These are phyloP conservation scores for Mycena capillaripes DNA, from an alignment of 768 basidiomycete species.

Conservation along the genomic window DNA sequence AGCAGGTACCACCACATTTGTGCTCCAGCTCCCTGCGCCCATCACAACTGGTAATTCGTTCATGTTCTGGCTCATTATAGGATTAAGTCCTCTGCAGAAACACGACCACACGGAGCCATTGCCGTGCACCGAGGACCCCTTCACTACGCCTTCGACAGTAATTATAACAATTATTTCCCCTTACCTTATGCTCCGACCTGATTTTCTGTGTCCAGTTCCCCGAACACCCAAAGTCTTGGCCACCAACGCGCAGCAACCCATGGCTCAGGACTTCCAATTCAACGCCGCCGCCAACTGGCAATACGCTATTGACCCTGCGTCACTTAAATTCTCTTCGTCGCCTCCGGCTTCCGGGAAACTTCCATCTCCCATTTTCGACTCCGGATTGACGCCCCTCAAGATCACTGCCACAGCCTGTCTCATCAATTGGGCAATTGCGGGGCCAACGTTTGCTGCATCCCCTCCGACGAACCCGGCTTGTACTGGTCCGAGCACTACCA, in stretches of 20 bases:
- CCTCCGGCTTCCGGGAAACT: slow-evolving; percentile 42
- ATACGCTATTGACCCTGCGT: slow-evolving; percentile 65
- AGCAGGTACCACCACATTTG: slow-evolving; percentile 49
- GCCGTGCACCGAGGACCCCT: slow-evolving; percentile 57
- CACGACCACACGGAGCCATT: slow-evolving; percentile 51
- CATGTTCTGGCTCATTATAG: background rate
- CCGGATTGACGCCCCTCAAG: slow-evolving; percentile 50
- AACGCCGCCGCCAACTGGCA: slow-evolving; percentile 64
- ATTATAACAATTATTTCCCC: background rate
- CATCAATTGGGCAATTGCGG: slow-evolving; percentile 50
- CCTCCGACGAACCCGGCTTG: slow-evolving; percentile 45
- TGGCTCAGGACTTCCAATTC: slow-evolving; percentile 65
- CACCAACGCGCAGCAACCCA: slow-evolving; percentile 57
- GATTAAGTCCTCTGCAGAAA: slow-evolving; percentile 40
- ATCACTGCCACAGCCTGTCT: slow-evolving; percentile 52
- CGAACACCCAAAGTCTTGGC: slow-evolving; percentile 53
- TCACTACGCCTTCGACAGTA: slow-evolving; percentile 57
- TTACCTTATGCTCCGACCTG: background rate
- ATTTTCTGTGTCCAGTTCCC: slow-evolving; percentile 39
- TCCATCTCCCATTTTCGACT: slow-evolving; percentile 49
- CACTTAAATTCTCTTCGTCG: slow-evolving; percentile 42
- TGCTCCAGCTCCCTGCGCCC: slow-evolving; percentile 51
- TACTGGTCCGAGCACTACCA: slow-evolving; percentile 42
- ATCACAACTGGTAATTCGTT: slow-evolving; percentile 48
- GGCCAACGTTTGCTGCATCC: slow-evolving; percentile 50